Evolutionary conservation across 176 grass and related monocot species (phyloP).

Genomic region (Luzula sylvatica): DNA sequence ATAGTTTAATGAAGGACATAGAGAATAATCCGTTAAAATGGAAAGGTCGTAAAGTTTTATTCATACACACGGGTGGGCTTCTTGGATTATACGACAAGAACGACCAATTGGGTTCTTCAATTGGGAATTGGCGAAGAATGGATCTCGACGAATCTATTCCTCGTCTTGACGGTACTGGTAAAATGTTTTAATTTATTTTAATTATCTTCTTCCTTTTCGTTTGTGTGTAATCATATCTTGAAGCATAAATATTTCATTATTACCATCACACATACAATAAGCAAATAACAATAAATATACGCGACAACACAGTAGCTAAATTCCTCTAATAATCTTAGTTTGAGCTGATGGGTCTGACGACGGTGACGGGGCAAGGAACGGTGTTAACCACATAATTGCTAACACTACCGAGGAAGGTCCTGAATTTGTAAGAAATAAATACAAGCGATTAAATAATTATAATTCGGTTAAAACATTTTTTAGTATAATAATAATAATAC

Average conservation of each 20-base stretch:
- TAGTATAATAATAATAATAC: slow-evolving; percentile 25
- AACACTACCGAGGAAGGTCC: slow-evolving; percentile 70
- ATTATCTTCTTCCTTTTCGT: not conserved
- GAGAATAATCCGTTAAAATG: slow-evolving; percentile 52
- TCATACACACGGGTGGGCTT: slow-evolving; percentile 82
- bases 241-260: no score
- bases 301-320: no score
- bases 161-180: slow-evolving; percentile 65
- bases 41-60: slow-evolving; percentile 64
- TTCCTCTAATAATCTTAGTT: no score
- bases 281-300: no score
- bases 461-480: not conserved
- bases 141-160: slow-evolving; percentile 60
- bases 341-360: slow-evolving; percentile 31
- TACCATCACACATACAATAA: no score
- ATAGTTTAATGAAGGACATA: slow-evolving; percentile 78
- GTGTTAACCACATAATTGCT: slow-evolving; percentile 78
- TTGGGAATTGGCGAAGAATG: slow-evolving; percentile 72
- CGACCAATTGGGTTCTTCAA: slow-evolving; percentile 49
- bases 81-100: slow-evolving; percentile 88
- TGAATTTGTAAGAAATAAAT: slow-evolving; percentile 19
- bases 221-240: no score
- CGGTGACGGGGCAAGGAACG: slow-evolving; percentile 68
- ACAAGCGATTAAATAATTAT: no score
- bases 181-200: slow-evolving; percentile 68